Evolutionary conservation across 257 asterid genomes (phyloP).

Genomic region (Leonotis leonurus): DNA sequence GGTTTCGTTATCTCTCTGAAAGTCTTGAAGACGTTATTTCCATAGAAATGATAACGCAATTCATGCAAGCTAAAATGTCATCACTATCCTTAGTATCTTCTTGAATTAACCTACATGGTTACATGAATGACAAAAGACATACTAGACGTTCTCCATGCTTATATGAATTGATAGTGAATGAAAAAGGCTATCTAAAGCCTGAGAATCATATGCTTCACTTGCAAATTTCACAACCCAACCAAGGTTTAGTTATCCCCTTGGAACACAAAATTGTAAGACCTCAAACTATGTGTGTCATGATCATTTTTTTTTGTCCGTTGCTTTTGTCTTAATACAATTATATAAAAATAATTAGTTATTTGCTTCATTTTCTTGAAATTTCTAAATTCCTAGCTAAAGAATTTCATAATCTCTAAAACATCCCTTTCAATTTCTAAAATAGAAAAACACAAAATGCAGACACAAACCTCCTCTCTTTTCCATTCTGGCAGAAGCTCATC

Average conservation of each 20-base stretch:
- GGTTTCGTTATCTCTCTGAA: background rate
- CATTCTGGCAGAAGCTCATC: conserved; percentile 91
- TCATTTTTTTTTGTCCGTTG: too few species aligned
- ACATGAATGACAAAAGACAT: background rate
- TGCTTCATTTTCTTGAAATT: conserved; percentile 3
- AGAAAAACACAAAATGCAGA: conserved; percentile 11
- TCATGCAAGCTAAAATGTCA: background rate
- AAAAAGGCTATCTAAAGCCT: background rate
- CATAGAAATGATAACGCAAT: background rate
- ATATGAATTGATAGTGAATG: background rate
- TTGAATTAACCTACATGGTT: background rate
- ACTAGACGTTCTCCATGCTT: background rate
- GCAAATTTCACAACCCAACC: background rate
- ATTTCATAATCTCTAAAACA: conserved; percentile 5
- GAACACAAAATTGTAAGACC: background rate
- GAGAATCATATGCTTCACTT: background rate
- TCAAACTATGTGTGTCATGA: background rate
- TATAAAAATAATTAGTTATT: background rate
- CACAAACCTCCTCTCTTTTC: conserved; percentile 72
- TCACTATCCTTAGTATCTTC: conserved; percentile 2
- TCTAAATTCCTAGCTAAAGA: background rate
- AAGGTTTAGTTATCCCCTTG: background rate
- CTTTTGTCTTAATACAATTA: too few species aligned
- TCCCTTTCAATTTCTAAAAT: background rate
- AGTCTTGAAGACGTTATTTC: background rate